Evolutionary conservation across 2,329 filamentous ascomycete genomes (phyloP).

Genomic region (Pseudopyrenochaeta lycopersici): DNA sequence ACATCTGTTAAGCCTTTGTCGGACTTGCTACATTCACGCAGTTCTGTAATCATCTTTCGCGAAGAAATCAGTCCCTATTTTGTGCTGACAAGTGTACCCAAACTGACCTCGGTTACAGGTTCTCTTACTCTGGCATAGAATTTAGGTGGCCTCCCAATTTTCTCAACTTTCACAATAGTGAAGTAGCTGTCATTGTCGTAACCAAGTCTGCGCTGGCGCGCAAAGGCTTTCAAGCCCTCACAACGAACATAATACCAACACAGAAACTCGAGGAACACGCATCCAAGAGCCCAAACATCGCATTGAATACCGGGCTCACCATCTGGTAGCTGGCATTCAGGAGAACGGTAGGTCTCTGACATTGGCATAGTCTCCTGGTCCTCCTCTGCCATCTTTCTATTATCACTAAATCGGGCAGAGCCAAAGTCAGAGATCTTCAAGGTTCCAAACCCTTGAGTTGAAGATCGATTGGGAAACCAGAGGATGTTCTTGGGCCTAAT

Average conservation of each 20-base stretch:
- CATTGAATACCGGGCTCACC: neutral
- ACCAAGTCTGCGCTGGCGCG: neutral
- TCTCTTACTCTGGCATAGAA: neutral
- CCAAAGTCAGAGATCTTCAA: slow-evolving; percentile 13
- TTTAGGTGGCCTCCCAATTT: neutral
- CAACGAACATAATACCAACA: slow-evolving; percentile 5
- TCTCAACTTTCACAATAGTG: too few species aligned
- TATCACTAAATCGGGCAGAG: slow-evolving; percentile 2
- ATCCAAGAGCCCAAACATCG: slow-evolving; percentile 92
- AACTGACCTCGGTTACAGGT: neutral
- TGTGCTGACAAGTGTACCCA: neutral
- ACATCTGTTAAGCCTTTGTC: neutral
- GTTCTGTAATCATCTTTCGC: neutral
- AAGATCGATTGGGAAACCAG: neutral
- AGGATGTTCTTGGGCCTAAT: slow-evolving; percentile 9
- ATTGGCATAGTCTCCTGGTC: neutral
- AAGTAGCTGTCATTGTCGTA: neutral
- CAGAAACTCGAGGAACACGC: slow-evolving; percentile 78
- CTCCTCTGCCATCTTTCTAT: neutral
- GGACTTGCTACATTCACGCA: neutral
- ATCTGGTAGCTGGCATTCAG: neutral
- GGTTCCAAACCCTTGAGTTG: neutral
- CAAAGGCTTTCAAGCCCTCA: neutral
- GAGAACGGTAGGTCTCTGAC: neutral
- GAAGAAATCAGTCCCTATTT: neutral